A percentile compares a stretch with the other conserved stretches of the same genome.
phyloP scores from a whole-genome alignment of 768 basidiomycete genomes.

The Phanerochaete carnosa region DNA sequence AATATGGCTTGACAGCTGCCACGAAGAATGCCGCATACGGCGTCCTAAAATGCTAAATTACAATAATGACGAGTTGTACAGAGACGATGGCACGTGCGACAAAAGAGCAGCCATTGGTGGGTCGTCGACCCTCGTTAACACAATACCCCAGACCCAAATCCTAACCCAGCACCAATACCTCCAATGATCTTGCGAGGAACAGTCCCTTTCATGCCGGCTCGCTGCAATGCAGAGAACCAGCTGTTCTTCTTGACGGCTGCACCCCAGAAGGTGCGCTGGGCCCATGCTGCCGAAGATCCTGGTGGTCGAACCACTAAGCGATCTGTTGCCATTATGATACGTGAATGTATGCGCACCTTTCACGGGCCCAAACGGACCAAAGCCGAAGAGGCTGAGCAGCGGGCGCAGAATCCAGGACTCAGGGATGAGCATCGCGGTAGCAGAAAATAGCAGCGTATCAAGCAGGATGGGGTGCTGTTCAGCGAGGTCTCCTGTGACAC shows the following conservation, averaged over 20 bases:
- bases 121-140: too few relatives aligned
- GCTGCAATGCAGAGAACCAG: constrained; percentile 32
- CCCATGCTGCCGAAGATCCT: constrained; percentile 36
- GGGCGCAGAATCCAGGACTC: constrained; percentile 29
- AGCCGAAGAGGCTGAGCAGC: constrained; percentile 33
- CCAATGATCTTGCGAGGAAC: background rate
- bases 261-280: constrained; percentile 34
- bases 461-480: constrained; percentile 34
- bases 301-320: background rate
- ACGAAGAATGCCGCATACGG: too few relatives aligned
- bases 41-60: too few relatives aligned
- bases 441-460: constrained; percentile 20
- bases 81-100: too few relatives aligned
- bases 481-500: constrained; percentile 30
- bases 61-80: too few relatives aligned
- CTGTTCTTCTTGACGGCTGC: constrained; percentile 27
- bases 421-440: constrained; percentile 25
- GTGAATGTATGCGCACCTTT: background rate
- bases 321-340: background rate
- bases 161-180: background rate
- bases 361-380: constrained; percentile 10
- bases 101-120: too few relatives aligned
- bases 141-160: background rate
- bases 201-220: constrained; percentile 25
- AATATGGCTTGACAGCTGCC: too few relatives aligned